These are phyloP conservation scores for Periconia macrospinosa DNA, from an alignment of 2,329 filamentous ascomycete genomes.

Conservation along the genomic window DNA sequence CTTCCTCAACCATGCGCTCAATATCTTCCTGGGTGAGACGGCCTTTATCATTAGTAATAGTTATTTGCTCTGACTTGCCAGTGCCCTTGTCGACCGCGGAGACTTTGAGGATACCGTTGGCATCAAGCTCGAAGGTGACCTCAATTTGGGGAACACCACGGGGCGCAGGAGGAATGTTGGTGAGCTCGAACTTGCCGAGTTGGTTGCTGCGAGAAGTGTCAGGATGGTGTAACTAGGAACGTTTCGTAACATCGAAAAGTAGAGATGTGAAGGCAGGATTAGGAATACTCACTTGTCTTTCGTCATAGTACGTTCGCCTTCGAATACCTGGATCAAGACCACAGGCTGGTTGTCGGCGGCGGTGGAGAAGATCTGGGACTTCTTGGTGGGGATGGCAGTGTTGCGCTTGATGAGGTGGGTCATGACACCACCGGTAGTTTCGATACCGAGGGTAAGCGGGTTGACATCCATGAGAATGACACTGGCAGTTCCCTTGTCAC, in stretches of 20 bases:
- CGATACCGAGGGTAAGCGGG: constrained; percentile 93
- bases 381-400: constrained; percentile 92
- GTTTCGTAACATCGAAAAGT: background rate
- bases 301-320: constrained; percentile 91
- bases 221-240: background rate
- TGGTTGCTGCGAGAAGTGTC: constrained; percentile 68
- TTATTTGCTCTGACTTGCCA: constrained; percentile 95
- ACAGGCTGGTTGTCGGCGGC: constrained; percentile 96
- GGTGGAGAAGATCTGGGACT: constrained; percentile 97
- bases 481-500: constrained; percentile 77
- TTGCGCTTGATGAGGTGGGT: constrained; percentile 94
- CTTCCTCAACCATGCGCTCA: constrained; percentile 97
- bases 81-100: constrained; percentile 97
- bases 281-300: constrained; percentile 61
- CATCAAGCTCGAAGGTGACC: constrained; percentile 95
- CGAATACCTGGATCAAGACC: constrained; percentile 92
- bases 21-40: constrained; percentile 96
- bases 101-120: constrained; percentile 98
- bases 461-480: constrained; percentile 97
- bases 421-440: constrained; percentile 97
- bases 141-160: constrained; percentile 98
- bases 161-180: constrained; percentile 89
- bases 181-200: constrained; percentile 97
- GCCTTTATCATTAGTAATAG: constrained; percentile 93
- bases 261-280: background rate